Conservation (phyloP, 169 alveolate genomes). For the Eimeria acervulina region DNA sequence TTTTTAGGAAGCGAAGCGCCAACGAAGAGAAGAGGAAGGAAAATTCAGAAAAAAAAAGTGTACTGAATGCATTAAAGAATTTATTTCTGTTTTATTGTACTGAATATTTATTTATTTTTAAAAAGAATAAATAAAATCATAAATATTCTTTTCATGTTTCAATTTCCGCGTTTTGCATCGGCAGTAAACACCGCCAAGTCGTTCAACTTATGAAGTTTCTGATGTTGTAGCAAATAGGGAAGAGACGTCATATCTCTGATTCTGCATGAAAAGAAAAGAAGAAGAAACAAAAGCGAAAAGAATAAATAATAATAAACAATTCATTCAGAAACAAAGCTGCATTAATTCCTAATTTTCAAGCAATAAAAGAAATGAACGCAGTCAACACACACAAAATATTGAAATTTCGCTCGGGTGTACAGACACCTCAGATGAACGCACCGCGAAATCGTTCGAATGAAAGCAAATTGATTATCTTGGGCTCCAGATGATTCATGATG, state of each 20-base stretch:
- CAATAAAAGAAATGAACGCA: too few relatives aligned
- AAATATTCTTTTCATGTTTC: too few relatives aligned
- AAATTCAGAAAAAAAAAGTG: too few relatives aligned
- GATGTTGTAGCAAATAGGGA: slow-evolving; percentile 20
- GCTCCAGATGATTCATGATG: slow-evolving; percentile 26
- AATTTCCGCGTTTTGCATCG: background rate
- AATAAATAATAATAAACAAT: background rate
- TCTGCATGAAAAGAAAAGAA: background rate
- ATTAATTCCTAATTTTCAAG: too few relatives aligned
- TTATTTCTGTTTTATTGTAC: too few relatives aligned
- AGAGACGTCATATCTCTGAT: slow-evolving; percentile 23
- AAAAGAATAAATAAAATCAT: too few relatives aligned
- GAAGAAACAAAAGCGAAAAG: background rate
- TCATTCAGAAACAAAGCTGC: background rate
- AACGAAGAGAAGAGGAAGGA: too few relatives aligned
- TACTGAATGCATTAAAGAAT: too few relatives aligned
- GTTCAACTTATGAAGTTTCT: slow-evolving; percentile 16
- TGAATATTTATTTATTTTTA: too few relatives aligned
- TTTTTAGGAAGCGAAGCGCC: too few relatives aligned
- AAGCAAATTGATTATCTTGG: slow-evolving; percentile 71
- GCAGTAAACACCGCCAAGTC: background rate
- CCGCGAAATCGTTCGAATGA: slow-evolving; percentile 69
- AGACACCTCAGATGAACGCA: slow-evolving; percentile 28
- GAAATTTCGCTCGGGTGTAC: background rate
- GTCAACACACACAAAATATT: background rate